Evolutionary conservation across 108 stramenopile genomes (phyloP).

Genomic region (Thalassiosira profunda): DNA sequence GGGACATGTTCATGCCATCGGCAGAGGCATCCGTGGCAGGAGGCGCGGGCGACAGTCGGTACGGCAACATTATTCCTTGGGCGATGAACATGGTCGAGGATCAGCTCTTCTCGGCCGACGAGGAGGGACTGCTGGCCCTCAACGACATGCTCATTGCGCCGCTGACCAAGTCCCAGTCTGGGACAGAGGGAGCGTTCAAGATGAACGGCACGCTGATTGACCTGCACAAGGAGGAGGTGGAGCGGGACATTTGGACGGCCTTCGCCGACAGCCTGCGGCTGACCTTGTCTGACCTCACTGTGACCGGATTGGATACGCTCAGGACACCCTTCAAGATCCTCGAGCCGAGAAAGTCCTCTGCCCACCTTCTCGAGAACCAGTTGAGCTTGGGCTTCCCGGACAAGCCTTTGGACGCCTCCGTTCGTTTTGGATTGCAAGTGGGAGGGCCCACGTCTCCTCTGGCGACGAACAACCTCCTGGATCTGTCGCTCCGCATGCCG

Average conservation of each 20-base stretch:
- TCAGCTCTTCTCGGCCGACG: conserved; percentile 54
- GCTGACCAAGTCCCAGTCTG: conserved; percentile 63
- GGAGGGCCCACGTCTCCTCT: conserved; percentile 35
- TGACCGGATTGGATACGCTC: conserved; percentile 43
- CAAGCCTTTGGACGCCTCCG: conserved; percentile 24
- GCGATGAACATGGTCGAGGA: conserved; percentile 40
- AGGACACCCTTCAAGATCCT: conserved; percentile 34
- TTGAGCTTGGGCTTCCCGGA: conserved; percentile 29
- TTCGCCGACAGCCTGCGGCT: conserved; percentile 44
- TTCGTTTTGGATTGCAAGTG: conserved; percentile 27
- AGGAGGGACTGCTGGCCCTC: conserved; percentile 55
- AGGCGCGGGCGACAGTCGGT: conserved; percentile 51
- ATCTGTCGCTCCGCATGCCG: conserved; percentile 29
- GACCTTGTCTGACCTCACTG: conserved; percentile 23
- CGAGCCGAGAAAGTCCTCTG: conserved; percentile 35
- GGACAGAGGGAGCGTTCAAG: conserved; percentile 46
- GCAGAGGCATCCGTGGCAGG: conserved; percentile 35
- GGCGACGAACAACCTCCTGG: conserved; percentile 40
- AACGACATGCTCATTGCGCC: conserved; percentile 66
- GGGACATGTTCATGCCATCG: conserved; percentile 61
- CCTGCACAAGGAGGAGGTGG: conserved; percentile 31
- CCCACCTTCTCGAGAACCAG: conserved; percentile 36
- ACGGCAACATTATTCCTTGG: conserved; percentile 64
- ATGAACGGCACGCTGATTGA: conserved; percentile 40
- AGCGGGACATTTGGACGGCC: conserved; percentile 41